These are phyloP conservation scores for Dryas drummondii DNA, from an alignment of 306 rosid genomes.

Conservation along the genomic window DNA sequence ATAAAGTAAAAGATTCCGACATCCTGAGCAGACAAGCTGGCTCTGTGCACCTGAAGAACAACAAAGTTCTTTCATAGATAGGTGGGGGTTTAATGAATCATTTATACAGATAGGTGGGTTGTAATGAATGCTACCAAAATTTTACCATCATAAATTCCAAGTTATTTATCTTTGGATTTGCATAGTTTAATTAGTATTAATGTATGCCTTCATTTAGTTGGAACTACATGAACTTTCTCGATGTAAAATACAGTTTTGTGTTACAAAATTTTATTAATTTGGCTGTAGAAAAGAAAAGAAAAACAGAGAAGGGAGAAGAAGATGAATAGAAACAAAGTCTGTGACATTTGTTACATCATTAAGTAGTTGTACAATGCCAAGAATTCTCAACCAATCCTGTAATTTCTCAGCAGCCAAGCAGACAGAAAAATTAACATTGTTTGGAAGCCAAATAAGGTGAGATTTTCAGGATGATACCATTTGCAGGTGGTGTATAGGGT, in stretches of 20 bases:
- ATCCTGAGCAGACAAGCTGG: conserved; percentile 98
- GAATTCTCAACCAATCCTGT: conserved; percentile 1
- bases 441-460: conserved; percentile 2
- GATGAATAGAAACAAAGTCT: conserved; percentile 19
- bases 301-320: not conserved
- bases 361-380: conserved; percentile 23
- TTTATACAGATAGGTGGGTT: not conserved
- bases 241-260: not conserved
- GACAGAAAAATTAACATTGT: conserved; percentile 27
- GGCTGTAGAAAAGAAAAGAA: not conserved
- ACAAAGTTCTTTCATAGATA: conserved; percentile 11
- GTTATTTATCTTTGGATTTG: no score
- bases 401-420: conserved; percentile 19
- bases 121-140: no score
- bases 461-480: conserved; percentile 47
- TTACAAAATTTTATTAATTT: not conserved
- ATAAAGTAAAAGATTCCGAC: conserved; percentile 82
- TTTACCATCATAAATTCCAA: not conserved
- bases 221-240: no score
- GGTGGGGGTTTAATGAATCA: not conserved
- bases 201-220: no score
- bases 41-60: conserved; percentile 70
- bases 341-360: conserved; percentile 15
- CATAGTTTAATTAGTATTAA: no score
- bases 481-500: conserved; percentile 71